phyloP scores from a whole-genome alignment of 768 basidiomycete species.

The Rhodotorula kratochvilovae region DNA sequence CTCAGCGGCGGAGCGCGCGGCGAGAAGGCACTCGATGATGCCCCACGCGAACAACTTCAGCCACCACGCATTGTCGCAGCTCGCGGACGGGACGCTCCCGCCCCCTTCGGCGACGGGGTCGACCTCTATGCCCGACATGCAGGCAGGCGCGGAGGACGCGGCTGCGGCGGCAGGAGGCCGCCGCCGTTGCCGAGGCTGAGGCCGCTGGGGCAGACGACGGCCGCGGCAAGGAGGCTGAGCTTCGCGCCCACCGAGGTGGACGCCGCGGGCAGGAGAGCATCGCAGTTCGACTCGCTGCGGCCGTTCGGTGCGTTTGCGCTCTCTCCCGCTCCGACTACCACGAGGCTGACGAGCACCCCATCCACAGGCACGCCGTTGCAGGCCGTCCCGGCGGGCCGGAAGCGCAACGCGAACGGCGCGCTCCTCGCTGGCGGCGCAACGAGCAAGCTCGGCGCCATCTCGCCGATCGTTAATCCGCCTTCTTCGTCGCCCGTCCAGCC shows the following conservation, averaged over 20 bases:
- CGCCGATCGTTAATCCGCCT: slow-evolving; percentile 34
- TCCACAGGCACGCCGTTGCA: slow-evolving; percentile 6
- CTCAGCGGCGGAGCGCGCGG: neutral
- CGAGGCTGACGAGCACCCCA: too few species aligned
- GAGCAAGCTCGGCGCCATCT: slow-evolving; percentile 29
- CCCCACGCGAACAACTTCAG: slow-evolving; percentile 28
- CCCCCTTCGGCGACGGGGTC: neutral
- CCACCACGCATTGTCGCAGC: neutral
- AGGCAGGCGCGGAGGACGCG: neutral
- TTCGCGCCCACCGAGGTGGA: neutral
- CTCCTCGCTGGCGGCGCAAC: slow-evolving; percentile 34
- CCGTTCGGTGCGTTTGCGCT: neutral
- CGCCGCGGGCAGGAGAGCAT: neutral
- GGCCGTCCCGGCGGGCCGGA: slow-evolving; percentile 11
- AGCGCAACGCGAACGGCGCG: slow-evolving; percentile 42
- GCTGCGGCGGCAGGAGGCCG: neutral
- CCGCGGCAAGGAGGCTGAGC: neutral
- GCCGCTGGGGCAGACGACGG: slow-evolving; percentile 1
- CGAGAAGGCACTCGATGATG: slow-evolving; percentile 29
- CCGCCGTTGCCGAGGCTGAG: slow-evolving; percentile 17
- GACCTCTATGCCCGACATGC: slow-evolving; percentile 25
- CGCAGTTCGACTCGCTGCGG: neutral
- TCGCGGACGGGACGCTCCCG: neutral
- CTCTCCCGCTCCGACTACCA: too few species aligned
- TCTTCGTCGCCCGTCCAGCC: slow-evolving; percentile 6